Conservation (phyloP, 768 basidiomycete species). For the Lentinula detonsa region DNA sequence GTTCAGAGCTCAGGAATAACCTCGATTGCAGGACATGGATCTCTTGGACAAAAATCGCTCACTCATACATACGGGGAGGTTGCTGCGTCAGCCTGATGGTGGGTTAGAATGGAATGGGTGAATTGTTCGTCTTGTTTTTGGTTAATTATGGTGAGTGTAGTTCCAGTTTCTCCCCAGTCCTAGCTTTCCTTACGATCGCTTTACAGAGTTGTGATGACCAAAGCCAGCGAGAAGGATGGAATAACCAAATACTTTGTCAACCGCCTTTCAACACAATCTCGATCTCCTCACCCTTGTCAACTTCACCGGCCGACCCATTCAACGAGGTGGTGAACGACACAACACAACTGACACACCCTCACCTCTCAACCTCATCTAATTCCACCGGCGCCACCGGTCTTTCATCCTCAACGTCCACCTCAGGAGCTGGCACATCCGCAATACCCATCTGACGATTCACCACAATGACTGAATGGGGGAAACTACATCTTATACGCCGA, state of each 20-base stretch:
- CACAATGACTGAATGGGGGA: slow-evolving; percentile 29
- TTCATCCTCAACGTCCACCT: too few species aligned
- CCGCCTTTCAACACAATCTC: slow-evolving; percentile 89
- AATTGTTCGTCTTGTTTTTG: slow-evolving; percentile 85
- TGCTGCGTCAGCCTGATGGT: slow-evolving; percentile 77
- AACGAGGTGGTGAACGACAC: slow-evolving; percentile 43
- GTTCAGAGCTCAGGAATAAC: too few species aligned
- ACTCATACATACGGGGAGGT: slow-evolving; percentile 75
- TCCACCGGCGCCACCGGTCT: slow-evolving; percentile 13
- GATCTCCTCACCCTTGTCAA: slow-evolving; percentile 83
- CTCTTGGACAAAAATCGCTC: slow-evolving; percentile 77
- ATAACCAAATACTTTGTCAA: slow-evolving; percentile 74
- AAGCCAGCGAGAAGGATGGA: slow-evolving; percentile 74
- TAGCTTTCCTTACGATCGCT: slow-evolving; percentile 5
- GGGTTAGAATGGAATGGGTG: slow-evolving; percentile 86
- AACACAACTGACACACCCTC: slow-evolving; percentile 10
- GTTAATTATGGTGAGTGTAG: slow-evolving; percentile 80
- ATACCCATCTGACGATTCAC: slow-evolving; percentile 41
- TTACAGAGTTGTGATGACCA: slow-evolving; percentile 78
- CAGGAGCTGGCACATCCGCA: too few species aligned
- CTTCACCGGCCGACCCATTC: slow-evolving; percentile 74
- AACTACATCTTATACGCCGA: slow-evolving; percentile 87
- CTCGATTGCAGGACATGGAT: slow-evolving; percentile 56
- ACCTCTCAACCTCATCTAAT: too few species aligned
- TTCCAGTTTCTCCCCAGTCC: slow-evolving; percentile 4